Base-by-base conservation (phyloP, 1,139 yeast species). In the Taiozyma sp. region DNA sequence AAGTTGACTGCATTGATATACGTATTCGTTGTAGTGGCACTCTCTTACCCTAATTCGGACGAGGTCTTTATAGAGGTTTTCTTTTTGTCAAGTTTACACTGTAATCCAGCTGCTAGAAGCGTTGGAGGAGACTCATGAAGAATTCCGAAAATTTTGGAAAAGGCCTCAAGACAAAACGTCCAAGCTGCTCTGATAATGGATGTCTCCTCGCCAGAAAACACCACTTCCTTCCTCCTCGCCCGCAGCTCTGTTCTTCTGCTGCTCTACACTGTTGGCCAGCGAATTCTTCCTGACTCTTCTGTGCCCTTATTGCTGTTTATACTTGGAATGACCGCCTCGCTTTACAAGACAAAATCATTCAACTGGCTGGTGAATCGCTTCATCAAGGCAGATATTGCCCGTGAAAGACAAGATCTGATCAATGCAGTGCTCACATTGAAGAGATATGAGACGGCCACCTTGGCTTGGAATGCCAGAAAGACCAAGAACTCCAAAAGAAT, bases 401-500 rank as follows among this genome's bases (percentile, higher is more conserved):
- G 48, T 1, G 61, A 61, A 12, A 61, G 73, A 36, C 59, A 57
- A 27, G 80, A 77, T 48, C 53, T 83, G 22, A 60, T 83, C 1
- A 69, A 75, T n/a, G 79, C 89, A 0, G 64, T 84, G 19, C 68
- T 69, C 32, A 77, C 83, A 8, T 65, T 84, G n/a, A 72, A 76
- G 39, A 65, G 69, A 12, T 84, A 84, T 57, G 62, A 72, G 4
- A 48, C 56, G 2, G 69, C 73, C 47, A 71, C 79, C 5, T 68
- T 70, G 44, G 66, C 65, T 14, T 66, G 75, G 69, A 79, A 79
- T 50, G 78, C 75, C 44, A 67, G 79, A 48, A 72, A 81, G 47
- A 68, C 77, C 27, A 67, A 66, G 43, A 56, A 80, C 44, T 80
- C 75, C 64, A 74, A 74, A 51, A 61, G 73, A 60, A 72, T 83